Evolutionary conservation across 345 rosid genomes (phyloP), one percentile per base, ranked within the genome.

Genomic region (Eucalyptus tenuipes): DNA sequence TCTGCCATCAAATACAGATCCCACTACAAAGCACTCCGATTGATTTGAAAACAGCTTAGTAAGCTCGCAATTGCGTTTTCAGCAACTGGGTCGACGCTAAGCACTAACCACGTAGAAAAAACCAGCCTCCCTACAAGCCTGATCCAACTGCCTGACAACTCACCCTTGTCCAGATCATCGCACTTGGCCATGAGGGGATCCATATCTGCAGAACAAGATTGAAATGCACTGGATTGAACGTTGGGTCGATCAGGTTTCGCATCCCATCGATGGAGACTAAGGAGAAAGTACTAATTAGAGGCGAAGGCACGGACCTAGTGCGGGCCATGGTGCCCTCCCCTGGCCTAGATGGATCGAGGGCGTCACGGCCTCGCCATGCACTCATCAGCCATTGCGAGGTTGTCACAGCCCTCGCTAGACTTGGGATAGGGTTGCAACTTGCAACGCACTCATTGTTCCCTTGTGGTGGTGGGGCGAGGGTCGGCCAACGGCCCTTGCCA

Each of bases 51-150:
- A 71, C 81, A 37, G 44, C 81, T 18, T 3, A 71, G 45, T 37
- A 71, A 37, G 81, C 81, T 37, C 27, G 45, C 45, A 45, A 3
- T 17, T 7, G 81, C 81, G 40, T 20, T 20, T 71, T 71, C 81
- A 71, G 81, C 81, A 17, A 71, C 45, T 37, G 45, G 81, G 81
- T 85, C 87, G 59, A 16, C 20, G 17, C 40, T 31, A 37, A 50
- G 40, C 55, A 52, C 44, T 12, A 5, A 97, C 99, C 96, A 96
- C 99, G 85, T 97, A 94, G 94, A 97, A 97, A 92, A 97, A 97
- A 22, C 99, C 98, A 31, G 98, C 95, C 49, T 96, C 96, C 44
- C 95, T 91, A 89, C 99, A 97, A 88, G 98, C 99, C 89, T 59
- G 94, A 89, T 96, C 96, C 86, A 97, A 90, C 90, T 95, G 89